Base-by-base conservation (phyloP, 1,139 yeast genomes). In the Saccharomyces hybrid region DNA sequence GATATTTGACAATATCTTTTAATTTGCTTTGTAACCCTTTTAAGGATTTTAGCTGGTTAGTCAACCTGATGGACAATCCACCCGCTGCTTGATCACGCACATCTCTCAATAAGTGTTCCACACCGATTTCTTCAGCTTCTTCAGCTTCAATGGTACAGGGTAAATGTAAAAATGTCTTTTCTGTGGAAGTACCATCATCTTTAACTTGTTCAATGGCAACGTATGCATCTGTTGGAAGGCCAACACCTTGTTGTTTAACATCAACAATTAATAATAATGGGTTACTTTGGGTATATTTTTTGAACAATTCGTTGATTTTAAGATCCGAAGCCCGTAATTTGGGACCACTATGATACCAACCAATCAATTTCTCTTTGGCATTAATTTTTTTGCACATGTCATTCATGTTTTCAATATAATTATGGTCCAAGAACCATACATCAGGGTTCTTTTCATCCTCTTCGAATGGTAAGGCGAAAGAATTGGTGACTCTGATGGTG, bases 331-430 rank as follows among this genome's bases (percentile, higher is more conserved):
- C 81, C 64, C 83, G 83, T 63, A 95, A 79, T 71, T 91, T 90
- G 12, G 98, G 98, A 1, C 99, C 99, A 16, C 96, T 85, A 71
- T 95, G 99, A 69, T 95, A 95, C 99, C 99, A 95, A 9, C 99
- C 99, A 71, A 95, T 84, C 56, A 95, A 78, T 71, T 84, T 88
- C 71, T 95, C 99, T 74, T 88, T 89, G 28, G 99, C 99, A 74
- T 91, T 93, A 69, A 93, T 93, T 73, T 95, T 93, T 70, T 88
- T 89, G 74, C 89, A 93, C 99, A 95, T 95, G 63, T 90, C 97
- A 59, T 93, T 86, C 99, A 95, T 95, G 55, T 88, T 81, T 67
- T 93, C 99, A 59, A 95, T 89, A 70, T 85, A 95, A 70, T 95
- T 93, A 73, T 95, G 99, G 70, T 95, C 99, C 66, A 95, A 77